Base-by-base conservation (phyloP, 75 land plant species). In the Ceratopteris richardii region DNA sequence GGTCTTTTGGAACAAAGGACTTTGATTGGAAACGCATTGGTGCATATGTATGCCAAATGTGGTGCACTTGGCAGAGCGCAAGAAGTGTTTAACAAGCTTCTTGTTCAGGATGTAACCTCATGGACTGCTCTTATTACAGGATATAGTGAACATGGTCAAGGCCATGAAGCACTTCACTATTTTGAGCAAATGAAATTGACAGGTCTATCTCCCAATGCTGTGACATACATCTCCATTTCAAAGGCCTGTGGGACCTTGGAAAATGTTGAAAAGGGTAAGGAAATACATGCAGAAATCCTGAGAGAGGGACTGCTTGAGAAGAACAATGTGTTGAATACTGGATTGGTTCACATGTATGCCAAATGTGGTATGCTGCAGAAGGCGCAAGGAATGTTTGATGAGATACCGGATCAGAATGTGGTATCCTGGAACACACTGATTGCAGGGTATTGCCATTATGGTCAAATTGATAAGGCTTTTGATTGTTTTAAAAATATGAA, bases 81-180 rank as follows among this genome's bases (percentile, higher is more conserved):
- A 21, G 19, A 43, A 30, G 22, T 66, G 48, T 61, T 66, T 43
- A 48, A 66, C 23, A 29, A 29, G 9, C 56, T 66, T 37, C 29
- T 31, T 25, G 13, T 25, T 42, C 22, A 29, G 20, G 67, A 66
- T 61, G 66, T 67, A 22, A 41, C 46, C 12, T 61, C 68, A n/a
- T 67, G 70, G 70, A 64, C 27, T 42, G 66, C 68, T 20, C 65
- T 67, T 54, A 63, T 67, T 23, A 53, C 70, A 11, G 70, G 56
- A 47, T 67, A 29, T 29, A 18, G 46, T 13, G 27, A 44, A 17
- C 33, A 42, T 39, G 64, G 65, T 25, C 50, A 28, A 25, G 24
- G 12, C 31, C 33, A 66, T 16, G 17, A 43, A 30, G 68, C 68
- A n/a, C 14, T 57, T 0, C 39, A 57, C 20, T 19, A n/a, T 40